Base-by-base conservation (phyloP, 768 basidiomycete genomes). In the Lactifluus echinatus region DNA sequence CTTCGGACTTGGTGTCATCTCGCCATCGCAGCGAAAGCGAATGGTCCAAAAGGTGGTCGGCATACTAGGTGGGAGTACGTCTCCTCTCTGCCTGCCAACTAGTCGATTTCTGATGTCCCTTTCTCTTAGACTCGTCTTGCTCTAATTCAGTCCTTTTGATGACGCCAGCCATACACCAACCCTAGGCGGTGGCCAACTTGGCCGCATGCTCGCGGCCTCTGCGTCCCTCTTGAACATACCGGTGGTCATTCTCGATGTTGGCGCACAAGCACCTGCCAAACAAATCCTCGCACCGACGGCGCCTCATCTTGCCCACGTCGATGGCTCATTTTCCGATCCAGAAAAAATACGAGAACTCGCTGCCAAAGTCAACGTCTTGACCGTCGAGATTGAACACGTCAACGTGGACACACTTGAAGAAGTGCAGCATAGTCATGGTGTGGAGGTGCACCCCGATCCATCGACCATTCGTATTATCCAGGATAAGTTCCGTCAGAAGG, bases 381-480 rank as follows among this genome's bases (percentile, higher is more conserved):
- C 95, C 0, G 84, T 95, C 50, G 95, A 99, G 75, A 98, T 97
- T 33, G 95, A 99, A 71, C 96, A 99, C 66, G 92, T 99, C 59
- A 82, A 95, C 61, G 89, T 79, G 11, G 74, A 74, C 21, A 81
- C 89, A 0, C 75, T 99, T 10, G 80, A 85, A 49, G 78, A 83
- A 50, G 74, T 89, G 2, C 74, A 80, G 62, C 69, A 63, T 34
- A 67, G 63, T 51, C 65, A 69, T 52, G 67, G 56, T 12, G 70
- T 69, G 12, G 68, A 67, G 21, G 72, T 72, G 17, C 89, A 91
- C 68, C 96, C 95, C 0, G 80, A 79, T 57, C 91, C 94, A 0
- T 71, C 73, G 33, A 94, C 93, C 4, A 85, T 99, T 67, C 76
- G 80, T 43, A 75, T 85, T 53, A 95, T 99, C 61, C 95, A 98